phyloP scores from a whole-genome alignment of 768 basidiomycete genomes.

The Boletus reticuloceps region DNA sequence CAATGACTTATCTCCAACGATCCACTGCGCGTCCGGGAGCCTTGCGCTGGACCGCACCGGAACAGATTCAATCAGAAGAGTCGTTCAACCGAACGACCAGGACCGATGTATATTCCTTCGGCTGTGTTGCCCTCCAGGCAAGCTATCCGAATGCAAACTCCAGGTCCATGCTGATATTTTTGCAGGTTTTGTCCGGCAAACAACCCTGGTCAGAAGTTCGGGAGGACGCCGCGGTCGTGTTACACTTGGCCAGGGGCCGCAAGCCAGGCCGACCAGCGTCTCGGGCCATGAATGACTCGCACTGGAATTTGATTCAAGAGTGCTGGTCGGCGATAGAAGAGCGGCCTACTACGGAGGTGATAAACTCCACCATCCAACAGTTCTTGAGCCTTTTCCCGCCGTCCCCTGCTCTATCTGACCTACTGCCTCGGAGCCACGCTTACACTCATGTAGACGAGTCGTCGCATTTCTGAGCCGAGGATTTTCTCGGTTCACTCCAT shows the following conservation, averaged over 20 bases:
- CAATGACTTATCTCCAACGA: slow-evolving; percentile 3
- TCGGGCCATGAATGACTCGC: neutral
- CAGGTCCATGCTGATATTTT: no score
- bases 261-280: slow-evolving; percentile 1
- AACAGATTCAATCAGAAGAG: slow-evolving; percentile 24
- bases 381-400: no score
- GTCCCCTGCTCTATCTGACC: no score
- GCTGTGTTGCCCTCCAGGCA: slow-evolving; percentile 33
- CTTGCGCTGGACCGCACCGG: slow-evolving; percentile 43
- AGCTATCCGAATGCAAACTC: slow-evolving; percentile 12
- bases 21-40: slow-evolving; percentile 33
- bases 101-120: slow-evolving; percentile 18
- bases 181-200: no score
- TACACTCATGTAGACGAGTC: no score
- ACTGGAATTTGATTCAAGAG: no score
- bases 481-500: no score
- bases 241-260: neutral
- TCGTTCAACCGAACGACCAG: neutral
- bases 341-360: no score
- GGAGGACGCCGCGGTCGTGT: slow-evolving; percentile 1
- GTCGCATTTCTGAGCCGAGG: no score
- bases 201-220: no score
- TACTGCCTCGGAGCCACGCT: no score
- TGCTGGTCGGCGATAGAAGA: neutral
- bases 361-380: no score